Percentiles rank a stretch among this genome's conserved stretches.
These are phyloP conservation scores for Sisymbrium altissimum DNA, from an alignment of 345 rosid genomes.

Conservation along the genomic window DNA sequence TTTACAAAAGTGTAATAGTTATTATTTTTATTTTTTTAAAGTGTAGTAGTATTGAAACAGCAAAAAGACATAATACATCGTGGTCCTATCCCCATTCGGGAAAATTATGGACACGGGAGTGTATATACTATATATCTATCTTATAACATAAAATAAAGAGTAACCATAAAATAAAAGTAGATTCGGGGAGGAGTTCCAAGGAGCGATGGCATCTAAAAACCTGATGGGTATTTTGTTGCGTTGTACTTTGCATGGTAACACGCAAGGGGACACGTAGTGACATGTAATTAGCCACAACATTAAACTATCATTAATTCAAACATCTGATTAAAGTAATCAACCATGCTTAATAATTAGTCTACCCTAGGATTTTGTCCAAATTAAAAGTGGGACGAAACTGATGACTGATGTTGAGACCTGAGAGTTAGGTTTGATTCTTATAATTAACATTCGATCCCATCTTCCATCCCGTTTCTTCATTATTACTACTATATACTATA, in stretches of 20 bases:
- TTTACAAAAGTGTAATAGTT: neutral
- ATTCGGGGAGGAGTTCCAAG: slow-evolving; percentile 27
- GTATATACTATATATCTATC: neutral
- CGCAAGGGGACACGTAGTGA: slow-evolving; percentile 30
- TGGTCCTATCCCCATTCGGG: slow-evolving; percentile 7
- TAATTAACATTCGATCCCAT: slow-evolving; percentile 22
- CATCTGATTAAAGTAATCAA: neutral
- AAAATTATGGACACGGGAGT: neutral
- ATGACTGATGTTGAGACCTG: slow-evolving; percentile 21
- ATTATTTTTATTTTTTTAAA: no score
- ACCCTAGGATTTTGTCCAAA: neutral
- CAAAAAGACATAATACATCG: neutral
- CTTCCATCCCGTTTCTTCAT: neutral
- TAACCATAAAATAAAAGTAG: slow-evolving; percentile 7
- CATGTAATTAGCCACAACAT: slow-evolving; percentile 13
- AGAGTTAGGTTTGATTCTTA: slow-evolving; percentile 27
- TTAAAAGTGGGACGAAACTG: slow-evolving; percentile 25
- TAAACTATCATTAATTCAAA: neutral
- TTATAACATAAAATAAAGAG: neutral
- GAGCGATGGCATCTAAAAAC: slow-evolving; percentile 21
- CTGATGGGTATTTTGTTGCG: slow-evolving; percentile 27
- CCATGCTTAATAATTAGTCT: slow-evolving; percentile 19
- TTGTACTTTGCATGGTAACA: slow-evolving; percentile 31
- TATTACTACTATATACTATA: neutral
- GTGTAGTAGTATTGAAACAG: neutral